Evolutionary conservation across 805 yeast genomes (phyloP).

Genomic region (Clavispora vitiphila): DNA sequence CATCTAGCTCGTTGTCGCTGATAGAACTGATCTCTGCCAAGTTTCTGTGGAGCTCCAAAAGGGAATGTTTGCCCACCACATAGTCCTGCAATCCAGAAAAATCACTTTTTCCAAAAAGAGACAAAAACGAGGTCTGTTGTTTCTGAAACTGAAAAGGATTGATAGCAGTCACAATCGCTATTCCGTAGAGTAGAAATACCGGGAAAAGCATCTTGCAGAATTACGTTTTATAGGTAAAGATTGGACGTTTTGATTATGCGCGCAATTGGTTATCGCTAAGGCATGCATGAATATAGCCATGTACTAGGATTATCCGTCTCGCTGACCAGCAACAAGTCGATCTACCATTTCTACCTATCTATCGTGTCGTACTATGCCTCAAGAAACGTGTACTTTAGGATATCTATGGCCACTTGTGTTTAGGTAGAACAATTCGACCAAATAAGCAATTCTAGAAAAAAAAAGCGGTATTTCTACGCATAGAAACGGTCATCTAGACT

Average conservation of each 20-base stretch:
- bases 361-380: no score
- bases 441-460: no score
- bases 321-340: no score
- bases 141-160: neutral
- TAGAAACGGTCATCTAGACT: no score
- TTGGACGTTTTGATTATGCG: neutral
- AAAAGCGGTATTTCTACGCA: no score
- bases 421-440: no score
- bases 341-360: no score
- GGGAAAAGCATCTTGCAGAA: neutral
- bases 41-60: slow-evolving; percentile 21
- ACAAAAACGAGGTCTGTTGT: neutral
- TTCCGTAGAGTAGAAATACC: neutral
- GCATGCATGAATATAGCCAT: no score
- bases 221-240: neutral
- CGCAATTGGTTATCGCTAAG: neutral
- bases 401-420: no score
- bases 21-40: slow-evolving; percentile 24
- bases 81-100: slow-evolving; percentile 2
- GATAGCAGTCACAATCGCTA: neutral
- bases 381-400: no score
- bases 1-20: slow-evolving; percentile 24
- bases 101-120: neutral
- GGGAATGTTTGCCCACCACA: slow-evolving; percentile 4
- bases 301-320: no score